Conservation (phyloP, 2,329 filamentous ascomycete genomes). For the Blumeria hordei region DNA sequence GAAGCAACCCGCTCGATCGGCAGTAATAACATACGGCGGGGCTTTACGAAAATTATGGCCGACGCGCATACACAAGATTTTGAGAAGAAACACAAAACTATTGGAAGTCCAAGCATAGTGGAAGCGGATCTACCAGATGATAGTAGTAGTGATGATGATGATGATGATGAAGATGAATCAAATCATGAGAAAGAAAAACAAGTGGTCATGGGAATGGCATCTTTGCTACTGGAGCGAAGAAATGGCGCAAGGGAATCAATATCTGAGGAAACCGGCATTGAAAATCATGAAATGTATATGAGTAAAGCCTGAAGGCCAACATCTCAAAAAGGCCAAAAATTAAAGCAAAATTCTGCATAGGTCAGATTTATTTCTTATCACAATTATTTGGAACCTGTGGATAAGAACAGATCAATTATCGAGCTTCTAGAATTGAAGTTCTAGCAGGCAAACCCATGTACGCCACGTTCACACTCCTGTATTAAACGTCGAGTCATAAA, state of each 20-base stretch:
- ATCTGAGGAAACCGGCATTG: neutral
- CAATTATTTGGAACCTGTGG: too few species aligned
- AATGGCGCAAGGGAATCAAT: neutral
- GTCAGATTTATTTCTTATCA: too few species aligned
- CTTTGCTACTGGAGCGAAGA: slow-evolving; percentile 6
- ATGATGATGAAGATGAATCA: slow-evolving; percentile 8
- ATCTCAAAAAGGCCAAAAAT: too few species aligned
- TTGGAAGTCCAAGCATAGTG: neutral
- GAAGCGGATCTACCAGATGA: neutral
- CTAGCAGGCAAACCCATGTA: too few species aligned
- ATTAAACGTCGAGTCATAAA: too few species aligned
- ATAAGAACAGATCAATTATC: too few species aligned
- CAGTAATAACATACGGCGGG: slow-evolving; percentile 4
- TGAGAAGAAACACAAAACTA: slow-evolving; percentile 40
- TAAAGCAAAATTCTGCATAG: too few species aligned
- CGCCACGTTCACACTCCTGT: too few species aligned
- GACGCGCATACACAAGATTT: slow-evolving; percentile 81
- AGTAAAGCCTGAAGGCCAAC: too few species aligned
- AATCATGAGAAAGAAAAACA: slow-evolving; percentile 4
- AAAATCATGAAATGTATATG: too few species aligned
- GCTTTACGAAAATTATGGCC: slow-evolving; percentile 44
- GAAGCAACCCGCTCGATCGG: neutral
- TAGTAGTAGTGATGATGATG: slow-evolving; percentile 2
- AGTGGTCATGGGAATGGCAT: slow-evolving; percentile 8
- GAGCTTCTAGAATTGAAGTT: too few species aligned